A percentile compares a stretch with the other conserved stretches of the same genome.
Evolutionary conservation across 805 yeast species (phyloP).

Genomic region (Nakazawaea ambrosiae): DNA sequence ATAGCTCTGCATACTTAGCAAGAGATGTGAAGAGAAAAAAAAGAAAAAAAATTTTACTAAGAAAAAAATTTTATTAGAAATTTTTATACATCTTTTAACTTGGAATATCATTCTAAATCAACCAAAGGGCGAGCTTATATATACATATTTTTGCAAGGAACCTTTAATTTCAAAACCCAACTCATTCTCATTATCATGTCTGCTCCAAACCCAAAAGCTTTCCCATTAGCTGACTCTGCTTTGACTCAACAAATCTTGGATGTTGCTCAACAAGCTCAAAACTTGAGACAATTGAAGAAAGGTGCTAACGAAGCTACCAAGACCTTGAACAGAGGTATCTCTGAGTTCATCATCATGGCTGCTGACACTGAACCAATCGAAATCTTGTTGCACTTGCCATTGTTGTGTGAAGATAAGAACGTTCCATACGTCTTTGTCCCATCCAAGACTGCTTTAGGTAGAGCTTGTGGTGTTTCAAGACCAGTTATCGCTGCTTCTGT

Average conservation of each 20-base stretch:
- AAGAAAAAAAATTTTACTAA: background rate
- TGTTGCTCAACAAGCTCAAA: conserved; percentile 96
- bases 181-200: too few relatives aligned
- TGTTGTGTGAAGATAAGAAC: conserved; percentile 98
- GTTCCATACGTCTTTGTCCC: conserved; percentile 99
- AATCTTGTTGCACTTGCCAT: conserved; percentile 93
- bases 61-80: background rate
- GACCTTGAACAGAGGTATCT: conserved; percentile 98
- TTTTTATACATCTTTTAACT: background rate
- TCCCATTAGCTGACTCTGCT: conserved; percentile 96
- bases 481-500: conserved; percentile 98
- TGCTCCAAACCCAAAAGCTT: conserved; percentile 95
- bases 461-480: conserved; percentile 99
- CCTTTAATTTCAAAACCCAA: conserved; percentile 27
- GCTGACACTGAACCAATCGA: conserved; percentile 99
- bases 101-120: background rate
- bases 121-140: conserved; percentile 30
- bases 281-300: conserved; percentile 96
- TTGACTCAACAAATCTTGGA: conserved; percentile 95
- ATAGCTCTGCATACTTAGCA: too few relatives aligned
- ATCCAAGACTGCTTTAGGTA: conserved; percentile 96
- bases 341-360: conserved; percentile 99
- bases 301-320: conserved; percentile 99
- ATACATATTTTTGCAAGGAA: conserved; percentile 39
- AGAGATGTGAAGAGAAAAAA: too few relatives aligned